Evolutionary conservation across 805 yeast species (phyloP).

Genomic region (Candida khao-thaluensis): DNA sequence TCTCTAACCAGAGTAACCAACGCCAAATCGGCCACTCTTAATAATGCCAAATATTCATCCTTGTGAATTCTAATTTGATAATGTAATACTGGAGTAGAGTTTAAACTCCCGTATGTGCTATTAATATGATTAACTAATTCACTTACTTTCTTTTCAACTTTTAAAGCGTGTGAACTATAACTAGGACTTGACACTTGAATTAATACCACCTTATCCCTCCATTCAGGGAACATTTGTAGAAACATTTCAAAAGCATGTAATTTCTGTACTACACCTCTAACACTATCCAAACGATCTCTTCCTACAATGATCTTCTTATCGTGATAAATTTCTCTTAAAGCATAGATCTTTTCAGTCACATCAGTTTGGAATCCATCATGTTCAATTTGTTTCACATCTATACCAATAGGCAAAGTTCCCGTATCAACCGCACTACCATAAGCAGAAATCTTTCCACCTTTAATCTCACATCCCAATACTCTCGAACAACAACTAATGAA

Average conservation of each 20-base stretch:
- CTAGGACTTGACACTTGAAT: slow-evolving; percentile 91
- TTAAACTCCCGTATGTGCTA: slow-evolving; percentile 77
- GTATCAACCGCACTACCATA: slow-evolving; percentile 78
- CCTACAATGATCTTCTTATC: slow-evolving; percentile 84
- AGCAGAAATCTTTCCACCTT: slow-evolving; percentile 54
- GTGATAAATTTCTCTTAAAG: slow-evolving; percentile 61
- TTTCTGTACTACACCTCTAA: slow-evolving; percentile 92
- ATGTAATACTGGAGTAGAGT: slow-evolving; percentile 86
- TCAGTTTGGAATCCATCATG: slow-evolving; percentile 51
- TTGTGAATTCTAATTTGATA: slow-evolving; percentile 86
- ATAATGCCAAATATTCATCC: slow-evolving; percentile 84
- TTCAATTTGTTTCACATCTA: slow-evolving; percentile 70
- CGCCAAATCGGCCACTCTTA: slow-evolving; percentile 88
- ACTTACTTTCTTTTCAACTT: slow-evolving; percentile 75
- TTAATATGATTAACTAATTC: slow-evolving; percentile 83
- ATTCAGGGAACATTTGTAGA: slow-evolving; percentile 86
- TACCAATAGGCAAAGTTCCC: slow-evolving; percentile 83
- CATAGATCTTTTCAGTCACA: slow-evolving; percentile 61
- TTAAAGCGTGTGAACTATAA: slow-evolving; percentile 50
- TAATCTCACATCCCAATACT: slow-evolving; percentile 76
- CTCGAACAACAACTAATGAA: slow-evolving; percentile 89
- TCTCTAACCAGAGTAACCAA: slow-evolving; percentile 89
- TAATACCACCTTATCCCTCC: slow-evolving; percentile 82
- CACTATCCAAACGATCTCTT: slow-evolving; percentile 87
- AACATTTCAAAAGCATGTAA: slow-evolving; percentile 87